Evolutionary conservation across 345 rosid genomes (phyloP).

Genomic region (Fremontodendron californicum): DNA sequence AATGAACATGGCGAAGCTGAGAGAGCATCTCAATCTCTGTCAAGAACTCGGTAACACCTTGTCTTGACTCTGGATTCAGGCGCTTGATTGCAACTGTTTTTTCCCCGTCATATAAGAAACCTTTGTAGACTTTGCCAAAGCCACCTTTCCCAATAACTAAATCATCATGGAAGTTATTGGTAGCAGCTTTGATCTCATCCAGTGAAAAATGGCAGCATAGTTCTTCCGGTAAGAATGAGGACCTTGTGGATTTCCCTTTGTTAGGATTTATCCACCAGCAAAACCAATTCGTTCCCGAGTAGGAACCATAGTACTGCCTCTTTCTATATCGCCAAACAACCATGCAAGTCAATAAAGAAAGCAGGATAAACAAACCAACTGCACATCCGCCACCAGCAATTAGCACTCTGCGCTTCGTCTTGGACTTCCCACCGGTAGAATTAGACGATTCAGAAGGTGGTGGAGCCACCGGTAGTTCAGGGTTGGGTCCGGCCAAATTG

Average conservation of each 20-base stretch:
- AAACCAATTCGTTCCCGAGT: neutral
- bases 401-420: neutral
- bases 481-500: slow-evolving; percentile 46
- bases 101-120: too few species aligned
- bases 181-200: neutral
- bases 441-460: neutral
- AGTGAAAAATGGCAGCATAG: neutral
- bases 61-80: too few species aligned
- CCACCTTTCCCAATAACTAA: neutral
- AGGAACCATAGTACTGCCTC: neutral
- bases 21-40: too few species aligned
- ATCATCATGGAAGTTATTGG: slow-evolving; percentile 3
- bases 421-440: neutral
- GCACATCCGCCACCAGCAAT: neutral
- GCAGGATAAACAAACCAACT: neutral
- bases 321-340: neutral
- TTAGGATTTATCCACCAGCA: neutral
- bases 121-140: too few species aligned
- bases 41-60: too few species aligned
- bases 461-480: neutral
- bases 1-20: too few species aligned
- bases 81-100: too few species aligned
- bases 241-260: neutral
- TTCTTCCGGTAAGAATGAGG: neutral
- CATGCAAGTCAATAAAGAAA: neutral